Conservation (phyloP, 2,329 filamentous ascomycete species). For the Microcyclospora tardicrescens region DNA sequence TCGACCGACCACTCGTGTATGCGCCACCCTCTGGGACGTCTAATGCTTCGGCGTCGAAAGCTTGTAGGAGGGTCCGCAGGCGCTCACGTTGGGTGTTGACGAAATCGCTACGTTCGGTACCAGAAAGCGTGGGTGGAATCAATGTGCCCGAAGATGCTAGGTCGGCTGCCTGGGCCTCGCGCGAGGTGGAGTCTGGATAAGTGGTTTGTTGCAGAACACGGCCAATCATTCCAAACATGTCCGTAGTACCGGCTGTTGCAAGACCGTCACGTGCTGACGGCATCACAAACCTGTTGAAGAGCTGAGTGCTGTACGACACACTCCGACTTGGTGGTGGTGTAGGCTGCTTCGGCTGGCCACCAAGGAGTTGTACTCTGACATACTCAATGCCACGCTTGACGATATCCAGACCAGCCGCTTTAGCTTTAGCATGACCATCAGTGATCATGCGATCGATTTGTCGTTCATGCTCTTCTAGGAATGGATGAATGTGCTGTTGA, state of each 20-base stretch:
- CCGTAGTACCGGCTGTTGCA: conserved; percentile 36
- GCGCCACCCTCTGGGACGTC: conserved; percentile 22
- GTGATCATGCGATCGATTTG: conserved; percentile 87
- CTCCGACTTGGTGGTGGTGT: conserved; percentile 33
- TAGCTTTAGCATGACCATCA: conserved; percentile 63
- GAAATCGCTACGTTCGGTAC: conserved; percentile 59
- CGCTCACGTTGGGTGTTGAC: conserved; percentile 68
- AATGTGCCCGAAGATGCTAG: conserved; percentile 48
- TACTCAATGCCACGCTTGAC: conserved; percentile 35
- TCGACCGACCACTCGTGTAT: conserved; percentile 10
- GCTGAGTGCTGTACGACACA: conserved; percentile 58
- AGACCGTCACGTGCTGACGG: conserved; percentile 51
- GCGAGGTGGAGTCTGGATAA: conserved; percentile 22
- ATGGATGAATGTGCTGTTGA: conserved; percentile 73
- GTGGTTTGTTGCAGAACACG: conserved; percentile 50
- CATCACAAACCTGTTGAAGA: conserved; percentile 77
- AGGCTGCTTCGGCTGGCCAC: conserved; percentile 50
- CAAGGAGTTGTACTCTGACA: conserved; percentile 65
- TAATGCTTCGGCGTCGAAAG: conserved; percentile 66
- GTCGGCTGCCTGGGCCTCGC: conserved; percentile 34
- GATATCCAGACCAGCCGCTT: conserved; percentile 56
- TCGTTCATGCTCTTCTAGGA: conserved; percentile 71
- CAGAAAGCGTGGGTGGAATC: conserved; percentile 56
- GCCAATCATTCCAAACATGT: conserved; percentile 68
- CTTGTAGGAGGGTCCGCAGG: conserved; percentile 59